Evolutionary conservation across 305 asterid genomes (phyloP).

Genomic region (Solanum hybrid): DNA sequence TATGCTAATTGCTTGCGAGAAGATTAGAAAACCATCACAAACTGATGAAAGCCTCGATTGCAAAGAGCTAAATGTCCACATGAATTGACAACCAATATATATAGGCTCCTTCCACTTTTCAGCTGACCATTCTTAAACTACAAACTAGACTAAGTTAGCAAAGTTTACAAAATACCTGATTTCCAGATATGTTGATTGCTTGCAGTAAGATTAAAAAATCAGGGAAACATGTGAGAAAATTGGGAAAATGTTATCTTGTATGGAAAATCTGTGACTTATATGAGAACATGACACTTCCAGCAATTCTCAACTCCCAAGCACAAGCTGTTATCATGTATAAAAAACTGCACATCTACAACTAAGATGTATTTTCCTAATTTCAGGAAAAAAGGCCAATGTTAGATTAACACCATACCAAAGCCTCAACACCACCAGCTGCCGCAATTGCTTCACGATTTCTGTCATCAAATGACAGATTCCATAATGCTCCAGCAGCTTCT

Average conservation of each 20-base stretch:
- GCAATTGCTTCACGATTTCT: conserved; percentile 95
- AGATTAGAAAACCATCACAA: not conserved
- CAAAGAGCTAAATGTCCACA: not conserved
- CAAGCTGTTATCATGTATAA: not conserved
- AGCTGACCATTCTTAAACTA: not conserved
- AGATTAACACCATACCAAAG: conserved; percentile 51
- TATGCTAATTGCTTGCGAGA: not conserved
- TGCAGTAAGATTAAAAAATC: not conserved
- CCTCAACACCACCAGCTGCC: conserved; percentile 84
- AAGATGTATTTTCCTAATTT: not conserved
- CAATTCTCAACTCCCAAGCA: not conserved
- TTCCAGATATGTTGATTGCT: not conserved
- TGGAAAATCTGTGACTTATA: not conserved
- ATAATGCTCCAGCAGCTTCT: conserved; percentile 98
- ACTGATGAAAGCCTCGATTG: not conserved
- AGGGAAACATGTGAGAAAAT: not conserved
- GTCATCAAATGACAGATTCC: conserved; percentile 96
- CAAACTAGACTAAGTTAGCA: not conserved
- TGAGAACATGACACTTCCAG: not conserved
- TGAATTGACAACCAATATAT: not conserved
- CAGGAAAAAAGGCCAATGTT: not conserved
- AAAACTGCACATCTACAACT: not conserved
- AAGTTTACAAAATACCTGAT: not conserved
- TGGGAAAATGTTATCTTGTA: not conserved
- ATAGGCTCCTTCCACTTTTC: not conserved